Evolutionary conservation across 169 alveolate genomes (phyloP).

Genomic region (Cyclospora cayetanensis): DNA sequence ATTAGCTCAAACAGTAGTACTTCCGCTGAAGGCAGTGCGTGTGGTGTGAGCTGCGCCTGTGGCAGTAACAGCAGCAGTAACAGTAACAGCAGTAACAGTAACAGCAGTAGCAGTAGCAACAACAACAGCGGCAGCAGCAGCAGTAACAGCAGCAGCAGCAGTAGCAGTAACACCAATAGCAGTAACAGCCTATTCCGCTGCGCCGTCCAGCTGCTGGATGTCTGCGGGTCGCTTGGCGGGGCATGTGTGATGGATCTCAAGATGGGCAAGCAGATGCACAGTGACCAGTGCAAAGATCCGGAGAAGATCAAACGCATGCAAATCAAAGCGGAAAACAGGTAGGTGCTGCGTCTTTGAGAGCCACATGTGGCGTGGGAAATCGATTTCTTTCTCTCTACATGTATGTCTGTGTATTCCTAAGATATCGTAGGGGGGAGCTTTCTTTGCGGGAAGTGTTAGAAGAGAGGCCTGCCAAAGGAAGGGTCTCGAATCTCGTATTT

Average conservation of each 20-base stretch:
- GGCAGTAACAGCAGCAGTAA: not conserved
- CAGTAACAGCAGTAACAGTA: not conserved
- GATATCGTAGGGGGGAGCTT: too few species aligned
- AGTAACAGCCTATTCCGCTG: not conserved
- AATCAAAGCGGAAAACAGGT: not conserved
- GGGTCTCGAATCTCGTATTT: too few species aligned
- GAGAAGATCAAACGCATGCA: conserved; percentile 37
- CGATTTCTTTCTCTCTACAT: too few species aligned
- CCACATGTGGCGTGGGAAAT: too few species aligned
- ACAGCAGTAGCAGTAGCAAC: not conserved
- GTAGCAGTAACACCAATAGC: not conserved
- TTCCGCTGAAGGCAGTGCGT: not conserved
- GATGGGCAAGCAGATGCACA: conserved; percentile 43
- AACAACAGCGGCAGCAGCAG: not conserved
- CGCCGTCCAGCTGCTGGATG: conserved; percentile 5
- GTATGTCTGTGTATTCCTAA: too few species aligned
- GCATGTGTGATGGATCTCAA: conserved; percentile 49
- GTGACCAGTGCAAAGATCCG: not conserved
- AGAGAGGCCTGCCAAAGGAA: too few species aligned
- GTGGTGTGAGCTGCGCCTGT: not conserved
- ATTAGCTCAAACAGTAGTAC: not conserved
- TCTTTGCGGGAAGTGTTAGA: too few species aligned
- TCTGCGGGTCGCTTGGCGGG: not conserved
- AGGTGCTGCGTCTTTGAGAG: too few species aligned
- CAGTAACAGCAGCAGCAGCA: not conserved